Base-by-base conservation (phyloP, 176 grass and related monocot genomes). In the Avena eriantha region DNA sequence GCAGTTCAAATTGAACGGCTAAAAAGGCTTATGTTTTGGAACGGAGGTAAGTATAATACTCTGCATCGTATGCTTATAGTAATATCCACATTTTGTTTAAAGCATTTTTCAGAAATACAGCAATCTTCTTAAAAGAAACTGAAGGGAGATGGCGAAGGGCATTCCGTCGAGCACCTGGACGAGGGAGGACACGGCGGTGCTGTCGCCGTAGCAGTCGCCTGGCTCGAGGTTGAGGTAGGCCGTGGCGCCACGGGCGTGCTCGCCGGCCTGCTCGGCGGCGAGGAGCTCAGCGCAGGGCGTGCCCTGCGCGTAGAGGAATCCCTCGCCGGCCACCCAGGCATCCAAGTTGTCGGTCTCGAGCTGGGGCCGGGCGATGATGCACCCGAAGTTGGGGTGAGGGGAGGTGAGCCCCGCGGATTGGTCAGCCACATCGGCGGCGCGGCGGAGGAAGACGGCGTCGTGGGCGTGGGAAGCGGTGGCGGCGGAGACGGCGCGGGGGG, bases 181-280 rank as follows among this genome's bases (percentile, higher is more conserved):
- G 7, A 98, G 90, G 61, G 96, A 82, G 13, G 82, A 68, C 2
- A 94, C 88, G 21, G 96, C 86, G 1, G 93, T 91, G 81, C 68
- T 88, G 77, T 98, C 96, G 11, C 87, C 93, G 35, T 84, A 98
- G 79, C 96, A 94, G 86, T 98, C 96, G 10, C 93, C 93, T 0
- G 96, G 93, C 47, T 98, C 96, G 65, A 98, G 90, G 73, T 95
- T 98, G 55, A 98, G 87, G 55, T 98, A 98, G 19, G 92, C 96
- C 10, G 89, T 90, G 23, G 86, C 88, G 50, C 93, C 96, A 3
- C 81, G 84, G 2, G 96, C 92, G 54, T 89, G 89, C 67, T 90
- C 96, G 1, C 93, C 88, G 16, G 96, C 93, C 67, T 67, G 83
- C 83, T 90, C 75, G 6, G 91, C 86, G 7, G 93, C 96, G 64